Evolutionary conservation across 179 eudicot genomes (phyloP), one percentile per base, ranked within the genome.

Genomic region (Silene noctiflora): DNA sequence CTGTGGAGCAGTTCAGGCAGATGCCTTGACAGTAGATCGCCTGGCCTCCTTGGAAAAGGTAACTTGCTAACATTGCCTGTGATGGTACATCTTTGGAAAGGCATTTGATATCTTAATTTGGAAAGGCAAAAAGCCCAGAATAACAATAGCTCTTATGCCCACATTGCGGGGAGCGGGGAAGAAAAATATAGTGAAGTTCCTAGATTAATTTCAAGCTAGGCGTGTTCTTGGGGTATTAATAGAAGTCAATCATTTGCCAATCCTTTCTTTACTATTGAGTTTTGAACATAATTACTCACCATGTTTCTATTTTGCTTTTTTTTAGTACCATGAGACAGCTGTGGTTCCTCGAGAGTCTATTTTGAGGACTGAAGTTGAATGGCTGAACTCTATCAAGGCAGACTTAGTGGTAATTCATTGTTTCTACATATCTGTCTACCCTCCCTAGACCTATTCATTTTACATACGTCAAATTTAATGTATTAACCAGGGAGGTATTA

Each of bases 1-100:
- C 77, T 96, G 99, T 86, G 99, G 99, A 79, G 99, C 99, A 69
- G 98, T 96, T 83, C 99, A 96, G 87, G 98, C 98, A 76, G 99
- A 96, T 85, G 99, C 99, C 67, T 84, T 96, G 85, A 96, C 99
- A 24, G 99, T 96, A 80, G 99, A 96, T 81, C 97, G 98, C 58
- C 92, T 96, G 42, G 99, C 96, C 55, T 96, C 99, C 72, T 84
- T 96, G 86, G 97, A 96, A 83, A 96, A 96, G 98, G 99, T 93
- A 82, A 74, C 20, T 17, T 59, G 42, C 65, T 21, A 21, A 70
- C 31, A 22, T 71, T 63, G 33, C 35, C 67, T 65, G 20, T 63
- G 55, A 68, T 14, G 31, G 25, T 42, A 29, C 48, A 60, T 11
- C 72, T 27, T 24, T 68, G n/a, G 53, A 48, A 21, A 8, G 69